Conservation (phyloP, 352 stramenopile species). For the Thalassiosira livingstoniorum region DNA sequence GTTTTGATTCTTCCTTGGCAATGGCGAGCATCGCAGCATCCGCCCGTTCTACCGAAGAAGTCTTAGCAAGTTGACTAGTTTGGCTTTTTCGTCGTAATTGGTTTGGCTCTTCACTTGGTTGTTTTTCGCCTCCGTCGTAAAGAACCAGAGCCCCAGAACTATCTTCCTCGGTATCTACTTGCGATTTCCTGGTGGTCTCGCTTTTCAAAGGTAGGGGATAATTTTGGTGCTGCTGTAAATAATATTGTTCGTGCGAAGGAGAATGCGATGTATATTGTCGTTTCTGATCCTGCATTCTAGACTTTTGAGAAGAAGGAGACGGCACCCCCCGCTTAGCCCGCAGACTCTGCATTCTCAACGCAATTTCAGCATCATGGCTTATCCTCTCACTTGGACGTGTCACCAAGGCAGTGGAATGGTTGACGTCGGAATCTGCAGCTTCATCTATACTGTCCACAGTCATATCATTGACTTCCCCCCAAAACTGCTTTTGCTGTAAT, state of each 20-base stretch:
- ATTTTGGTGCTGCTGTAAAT: too few species aligned
- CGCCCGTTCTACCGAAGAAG: not conserved
- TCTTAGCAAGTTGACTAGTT: not conserved
- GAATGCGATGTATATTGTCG: too few species aligned
- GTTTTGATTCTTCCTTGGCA: not conserved
- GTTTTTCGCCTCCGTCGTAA: not conserved
- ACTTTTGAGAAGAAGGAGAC: not conserved
- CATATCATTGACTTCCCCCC: not conserved
- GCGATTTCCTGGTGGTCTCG: too few species aligned
- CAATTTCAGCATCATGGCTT: constrained; percentile 49
- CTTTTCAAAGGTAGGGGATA: constrained; percentile 16
- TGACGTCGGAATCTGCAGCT: not conserved
- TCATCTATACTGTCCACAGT: too few species aligned
- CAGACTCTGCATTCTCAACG: constrained; percentile 52
- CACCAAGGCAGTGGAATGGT: not conserved
- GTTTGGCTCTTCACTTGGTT: not conserved
- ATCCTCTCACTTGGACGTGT: constrained; percentile 19
- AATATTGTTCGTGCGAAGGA: too few species aligned
- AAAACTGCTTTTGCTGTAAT: not conserved
- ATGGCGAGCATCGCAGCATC: not conserved
- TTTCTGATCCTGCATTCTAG: too few species aligned
- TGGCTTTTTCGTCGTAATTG: not conserved
- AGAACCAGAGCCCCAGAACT: not conserved
- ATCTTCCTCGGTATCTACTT: too few species aligned
- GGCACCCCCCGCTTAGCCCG: constrained; percentile 26